Percentiles rank a stretch among this genome's conserved stretches.
Conservation (phyloP, 768 basidiomycete genomes). For the Polyporus arcularius region DNA sequence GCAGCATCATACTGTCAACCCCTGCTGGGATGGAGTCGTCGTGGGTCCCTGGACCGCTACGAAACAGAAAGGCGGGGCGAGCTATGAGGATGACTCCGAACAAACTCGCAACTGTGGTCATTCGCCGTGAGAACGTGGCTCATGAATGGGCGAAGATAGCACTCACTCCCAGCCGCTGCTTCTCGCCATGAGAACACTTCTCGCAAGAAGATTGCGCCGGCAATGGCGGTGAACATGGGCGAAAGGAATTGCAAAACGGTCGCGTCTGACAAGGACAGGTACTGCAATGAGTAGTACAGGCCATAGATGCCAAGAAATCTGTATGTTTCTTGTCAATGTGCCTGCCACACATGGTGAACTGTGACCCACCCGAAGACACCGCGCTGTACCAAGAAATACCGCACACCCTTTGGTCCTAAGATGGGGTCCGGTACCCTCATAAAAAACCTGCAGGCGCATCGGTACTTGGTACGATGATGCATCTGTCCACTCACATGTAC, state of each 20-base stretch:
- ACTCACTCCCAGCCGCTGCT: conserved; percentile 51
- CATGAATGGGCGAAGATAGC: not conserved
- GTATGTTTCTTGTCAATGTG: conserved; percentile 4
- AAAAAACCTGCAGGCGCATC: conserved; percentile 32
- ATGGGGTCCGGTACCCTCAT: conserved; percentile 56
- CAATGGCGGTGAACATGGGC: conserved; percentile 64
- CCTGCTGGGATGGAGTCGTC: conserved; percentile 1
- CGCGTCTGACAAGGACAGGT: conserved; percentile 77
- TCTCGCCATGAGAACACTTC: conserved; percentile 61
- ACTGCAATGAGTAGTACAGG: conserved; percentile 70
- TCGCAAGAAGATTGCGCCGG: conserved; percentile 61
- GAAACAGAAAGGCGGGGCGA: conserved; percentile 75
- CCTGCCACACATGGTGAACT: conserved; percentile 3
- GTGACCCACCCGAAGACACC: conserved; percentile 61
- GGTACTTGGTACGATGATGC: not conserved
- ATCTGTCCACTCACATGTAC: conserved; percentile 43
- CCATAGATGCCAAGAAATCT: conserved; percentile 76
- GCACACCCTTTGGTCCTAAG: conserved; percentile 69
- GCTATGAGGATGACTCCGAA: conserved; percentile 81
- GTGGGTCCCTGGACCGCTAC: conserved; percentile 25
- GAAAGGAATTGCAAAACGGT: conserved; percentile 75
- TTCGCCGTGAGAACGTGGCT: not conserved
- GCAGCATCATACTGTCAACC: not conserved
- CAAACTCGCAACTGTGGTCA: conserved; percentile 56
- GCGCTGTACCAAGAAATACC: conserved; percentile 54